Evolutionary conservation across 768 basidiomycete species (phyloP).

Genomic region (Mycena sanguinolenta): DNA sequence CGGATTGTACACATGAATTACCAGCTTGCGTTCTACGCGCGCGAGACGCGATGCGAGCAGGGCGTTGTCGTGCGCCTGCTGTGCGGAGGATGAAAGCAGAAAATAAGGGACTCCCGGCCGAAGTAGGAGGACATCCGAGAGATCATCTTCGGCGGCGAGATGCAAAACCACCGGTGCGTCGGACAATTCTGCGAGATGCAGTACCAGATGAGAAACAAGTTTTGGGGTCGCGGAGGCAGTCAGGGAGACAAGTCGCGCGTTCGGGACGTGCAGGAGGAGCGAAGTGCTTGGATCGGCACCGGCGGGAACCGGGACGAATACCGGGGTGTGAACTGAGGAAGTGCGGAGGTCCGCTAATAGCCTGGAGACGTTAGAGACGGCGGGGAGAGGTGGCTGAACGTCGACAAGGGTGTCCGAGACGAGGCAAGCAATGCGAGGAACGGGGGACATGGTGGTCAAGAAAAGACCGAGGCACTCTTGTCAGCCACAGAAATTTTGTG

Average conservation of each 20-base stretch:
- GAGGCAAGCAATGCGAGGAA: slow-evolving; percentile 79
- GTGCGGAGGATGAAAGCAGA: slow-evolving; percentile 79
- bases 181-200: slow-evolving; percentile 78
- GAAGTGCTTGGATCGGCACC: slow-evolving; percentile 76
- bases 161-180: slow-evolving; percentile 78
- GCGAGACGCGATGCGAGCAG: slow-evolving; percentile 89
- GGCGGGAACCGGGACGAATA: slow-evolving; percentile 64
- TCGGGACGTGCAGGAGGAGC: slow-evolving; percentile 61
- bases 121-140: slow-evolving; percentile 82
- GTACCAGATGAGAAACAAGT: slow-evolving; percentile 70
- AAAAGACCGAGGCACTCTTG: not conserved
- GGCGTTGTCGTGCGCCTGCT: slow-evolving; percentile 92
- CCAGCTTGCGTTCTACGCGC: slow-evolving; percentile 73
- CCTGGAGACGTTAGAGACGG: slow-evolving; percentile 56
- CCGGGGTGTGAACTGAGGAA: slow-evolving; percentile 55
- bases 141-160: slow-evolving; percentile 72
- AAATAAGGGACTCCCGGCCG: slow-evolving; percentile 86
- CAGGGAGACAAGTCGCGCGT: slow-evolving; percentile 67
- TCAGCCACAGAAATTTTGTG: slow-evolving; percentile 4
- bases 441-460: slow-evolving; percentile 48
- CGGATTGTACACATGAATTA: slow-evolving; percentile 87
- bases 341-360: slow-evolving; percentile 53
- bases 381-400: slow-evolving; percentile 59
- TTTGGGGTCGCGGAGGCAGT: slow-evolving; percentile 67
- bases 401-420: slow-evolving; percentile 78